phyloP scores from a whole-genome alignment of 352 stramenopile genomes.

The Phytopythium helicoides region DNA sequence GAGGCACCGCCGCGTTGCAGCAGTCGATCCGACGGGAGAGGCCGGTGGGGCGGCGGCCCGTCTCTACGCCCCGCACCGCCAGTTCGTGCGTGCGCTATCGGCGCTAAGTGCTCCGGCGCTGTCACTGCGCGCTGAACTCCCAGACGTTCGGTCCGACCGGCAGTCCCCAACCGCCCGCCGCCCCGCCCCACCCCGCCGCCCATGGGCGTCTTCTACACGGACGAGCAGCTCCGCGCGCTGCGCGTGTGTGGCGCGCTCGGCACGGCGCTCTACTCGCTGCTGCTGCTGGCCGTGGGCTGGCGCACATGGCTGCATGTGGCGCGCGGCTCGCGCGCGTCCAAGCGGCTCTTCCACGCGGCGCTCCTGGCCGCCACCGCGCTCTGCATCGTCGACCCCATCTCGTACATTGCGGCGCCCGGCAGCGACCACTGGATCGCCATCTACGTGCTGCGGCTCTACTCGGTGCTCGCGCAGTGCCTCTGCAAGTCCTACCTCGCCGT shows the following conservation, averaged over 20 bases:
- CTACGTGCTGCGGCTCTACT: constrained; percentile 67
- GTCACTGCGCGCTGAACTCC: too few species aligned
- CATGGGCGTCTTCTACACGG: constrained; percentile 11
- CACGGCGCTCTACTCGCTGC: constrained; percentile 56
- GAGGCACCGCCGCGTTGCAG: too few species aligned
- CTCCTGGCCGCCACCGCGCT: constrained; percentile 63
- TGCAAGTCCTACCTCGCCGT: constrained; percentile 84
- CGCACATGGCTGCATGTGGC: constrained; percentile 63
- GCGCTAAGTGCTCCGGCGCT: too few species aligned
- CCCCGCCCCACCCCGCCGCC: background rate
- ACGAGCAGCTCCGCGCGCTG: constrained; percentile 42
- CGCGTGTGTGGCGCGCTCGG: constrained; percentile 57
- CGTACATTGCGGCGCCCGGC: constrained; percentile 60
- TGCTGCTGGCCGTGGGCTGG: constrained; percentile 59
- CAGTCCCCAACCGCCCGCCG: background rate
- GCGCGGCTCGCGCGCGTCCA: constrained; percentile 43
- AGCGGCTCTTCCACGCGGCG: constrained; percentile 73
- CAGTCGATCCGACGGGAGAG: too few species aligned
- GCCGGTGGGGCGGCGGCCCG: too few species aligned
- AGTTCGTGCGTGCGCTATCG: too few species aligned
- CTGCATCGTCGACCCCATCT: constrained; percentile 59
- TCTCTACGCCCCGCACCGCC: too few species aligned
- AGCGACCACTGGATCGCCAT: constrained; percentile 58
- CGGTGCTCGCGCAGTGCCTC: constrained; percentile 64
- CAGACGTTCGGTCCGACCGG: too few species aligned